Percentiles rank a stretch among this genome's conserved stretches.
Evolutionary conservation across 139 green algal genomes (phyloP).

Genomic region (Chlamydomonas incerta): DNA sequence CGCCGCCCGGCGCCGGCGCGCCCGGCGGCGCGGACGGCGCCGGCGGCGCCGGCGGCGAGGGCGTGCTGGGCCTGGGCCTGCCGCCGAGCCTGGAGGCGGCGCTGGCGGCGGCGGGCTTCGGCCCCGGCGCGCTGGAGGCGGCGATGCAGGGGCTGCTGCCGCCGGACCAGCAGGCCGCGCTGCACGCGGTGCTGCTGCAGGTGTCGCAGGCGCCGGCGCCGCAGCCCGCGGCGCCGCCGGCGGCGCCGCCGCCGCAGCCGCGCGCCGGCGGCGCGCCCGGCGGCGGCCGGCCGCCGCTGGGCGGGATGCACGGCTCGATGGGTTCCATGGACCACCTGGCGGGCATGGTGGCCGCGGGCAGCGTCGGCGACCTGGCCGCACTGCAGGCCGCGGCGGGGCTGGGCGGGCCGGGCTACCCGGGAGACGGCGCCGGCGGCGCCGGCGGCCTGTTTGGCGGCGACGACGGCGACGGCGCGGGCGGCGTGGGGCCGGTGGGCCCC

Average conservation of each 20-base stretch:
- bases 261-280: neutral
- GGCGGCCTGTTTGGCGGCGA: neutral
- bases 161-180: conserved; percentile 58
- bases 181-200: conserved; percentile 56
- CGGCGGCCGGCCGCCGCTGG: too few relatives aligned
- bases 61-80: neutral
- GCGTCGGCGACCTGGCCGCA: neutral
- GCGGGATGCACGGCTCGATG: neutral
- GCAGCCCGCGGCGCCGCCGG: neutral
- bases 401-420: neutral
- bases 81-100: neutral
- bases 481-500: neutral
- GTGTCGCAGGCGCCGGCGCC: conserved; percentile 13
- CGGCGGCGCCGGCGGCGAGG: neutral
- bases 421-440: neutral
- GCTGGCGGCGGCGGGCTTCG: conserved; percentile 15
- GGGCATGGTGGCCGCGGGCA: neutral
- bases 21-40: neutral
- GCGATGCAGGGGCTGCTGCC: conserved; percentile 48
- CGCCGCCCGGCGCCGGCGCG: neutral
- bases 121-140: neutral
- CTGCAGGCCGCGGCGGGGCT: neutral
- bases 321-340: too few relatives aligned
- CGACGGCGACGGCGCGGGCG: neutral
- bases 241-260: neutral